Conservation (phyloP, 305 asterid genomes). For the Solanum hybrid region DNA sequence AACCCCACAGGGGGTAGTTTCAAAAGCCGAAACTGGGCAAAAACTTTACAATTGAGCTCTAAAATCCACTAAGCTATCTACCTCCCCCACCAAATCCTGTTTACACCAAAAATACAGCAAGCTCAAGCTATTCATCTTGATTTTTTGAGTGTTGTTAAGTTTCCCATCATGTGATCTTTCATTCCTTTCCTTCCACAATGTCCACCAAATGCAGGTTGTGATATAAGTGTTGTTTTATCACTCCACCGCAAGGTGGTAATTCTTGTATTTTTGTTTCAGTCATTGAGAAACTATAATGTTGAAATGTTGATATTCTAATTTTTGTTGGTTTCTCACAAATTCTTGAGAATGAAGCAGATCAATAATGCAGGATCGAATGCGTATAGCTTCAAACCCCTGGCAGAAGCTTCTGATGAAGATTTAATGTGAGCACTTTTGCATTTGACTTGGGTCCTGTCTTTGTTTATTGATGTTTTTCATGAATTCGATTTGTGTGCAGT, state of each 20-base stretch:
- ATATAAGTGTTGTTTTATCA: background rate
- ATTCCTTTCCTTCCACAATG: too few relatives aligned
- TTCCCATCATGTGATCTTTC: too few relatives aligned
- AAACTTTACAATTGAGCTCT: too few relatives aligned
- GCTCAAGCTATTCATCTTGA: too few relatives aligned
- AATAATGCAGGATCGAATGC: constrained; percentile 99
- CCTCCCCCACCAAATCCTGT: too few relatives aligned
- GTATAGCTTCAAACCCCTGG: constrained; percentile 75
- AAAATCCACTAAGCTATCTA: too few relatives aligned
- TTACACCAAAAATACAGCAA: too few relatives aligned
- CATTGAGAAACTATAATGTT: background rate
- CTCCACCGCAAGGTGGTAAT: background rate
- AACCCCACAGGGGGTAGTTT: too few relatives aligned
- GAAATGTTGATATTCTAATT: constrained; percentile 3
- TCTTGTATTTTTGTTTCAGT: background rate
- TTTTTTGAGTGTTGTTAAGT: too few relatives aligned
- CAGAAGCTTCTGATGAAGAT: constrained; percentile 95
- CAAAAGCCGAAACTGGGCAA: too few relatives aligned
- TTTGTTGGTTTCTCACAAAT: constrained; percentile 24
- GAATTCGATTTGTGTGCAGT: constrained; percentile 35
- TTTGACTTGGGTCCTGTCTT: background rate
- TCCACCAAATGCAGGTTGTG: background rate
- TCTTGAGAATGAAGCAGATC: constrained; percentile 65
- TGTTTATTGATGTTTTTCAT: constrained; percentile 6
- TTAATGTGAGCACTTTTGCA: constrained; percentile 46